Evolutionary conservation across 257 asterid genomes (phyloP), one percentile per base, ranked within the genome.

Genomic region (Nicotiana noctiflora): DNA sequence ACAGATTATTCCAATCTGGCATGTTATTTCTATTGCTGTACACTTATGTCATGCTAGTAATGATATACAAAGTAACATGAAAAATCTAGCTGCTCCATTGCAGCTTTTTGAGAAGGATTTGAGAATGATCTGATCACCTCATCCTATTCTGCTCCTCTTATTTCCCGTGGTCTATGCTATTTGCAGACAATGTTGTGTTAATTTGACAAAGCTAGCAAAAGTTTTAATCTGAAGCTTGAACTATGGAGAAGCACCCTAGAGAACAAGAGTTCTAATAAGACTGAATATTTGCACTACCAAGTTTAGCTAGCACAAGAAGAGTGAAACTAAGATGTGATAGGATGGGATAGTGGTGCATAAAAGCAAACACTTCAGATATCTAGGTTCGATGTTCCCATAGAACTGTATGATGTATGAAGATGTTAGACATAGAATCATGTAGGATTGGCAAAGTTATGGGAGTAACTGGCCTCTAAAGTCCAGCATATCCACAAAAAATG

Each of bases 51-150:
- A 49, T 37, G 9, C 40, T 74, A 23, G 60, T 72, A 72, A 72
- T 46, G 14, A 44, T 70, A 70, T 70, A 44, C 59, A 44, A 44
- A 70, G 77, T 72, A 72, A 55, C 78, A 72, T 72, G 60, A 23
- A 46, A 72, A 21, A 21, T 46, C 78, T 13, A 21, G 32, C 60
- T 46, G 60, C 49, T 72, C 78, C 37, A 21, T 72, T 23, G 37
- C 37, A 46, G 34, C 21, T 23, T 55, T 46, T 46, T 72, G 78
- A 72, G 67, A 60, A 60, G 15, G 8, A 60, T 23, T 60, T 60
- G 32, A 60, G 60, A 72, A 6, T 46, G 23, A 46, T 72, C 21
- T 46, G 78, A 46, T 72, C 60, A 72, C 23, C 40, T 23, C 60
- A 49, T 72, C 52, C 78, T 72, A 14, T 72, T 72, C 60, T 72